Evolutionary conservation across 2,329 filamentous ascomycete species (phyloP).

Genomic region (Xylariaceae sp.): DNA sequence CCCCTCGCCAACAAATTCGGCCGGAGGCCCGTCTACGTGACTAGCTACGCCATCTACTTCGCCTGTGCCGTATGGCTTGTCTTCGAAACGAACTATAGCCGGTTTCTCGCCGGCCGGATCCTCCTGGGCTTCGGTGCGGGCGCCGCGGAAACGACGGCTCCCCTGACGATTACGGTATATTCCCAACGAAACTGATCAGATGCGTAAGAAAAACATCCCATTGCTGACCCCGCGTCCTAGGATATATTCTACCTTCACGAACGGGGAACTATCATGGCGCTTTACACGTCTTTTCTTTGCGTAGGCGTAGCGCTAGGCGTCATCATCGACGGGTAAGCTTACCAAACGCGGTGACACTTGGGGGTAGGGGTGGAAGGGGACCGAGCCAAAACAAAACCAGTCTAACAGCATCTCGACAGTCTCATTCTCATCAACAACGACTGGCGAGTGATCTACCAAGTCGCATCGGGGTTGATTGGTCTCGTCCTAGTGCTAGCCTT

Average conservation of each 20-base stretch:
- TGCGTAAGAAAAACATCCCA: too few species aligned
- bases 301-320: conserved; percentile 47
- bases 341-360: background rate
- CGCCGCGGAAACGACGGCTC: conserved; percentile 52
- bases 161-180: conserved; percentile 29
- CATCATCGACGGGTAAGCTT: conserved; percentile 44
- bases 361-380: too few species aligned
- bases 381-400: too few species aligned
- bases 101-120: conserved; percentile 50
- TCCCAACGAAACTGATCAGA: background rate
- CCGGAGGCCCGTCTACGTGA: conserved; percentile 45
- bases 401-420: conserved; percentile 28
- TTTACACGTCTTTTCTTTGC: conserved; percentile 46
- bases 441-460: conserved; percentile 57
- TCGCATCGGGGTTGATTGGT: conserved; percentile 54
- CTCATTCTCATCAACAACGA: conserved; percentile 51
- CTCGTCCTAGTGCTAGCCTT: conserved; percentile 49
- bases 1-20: conserved; percentile 50
- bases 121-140: conserved; percentile 57
- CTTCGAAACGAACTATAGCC: conserved; percentile 44
- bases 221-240: conserved; percentile 25
- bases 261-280: conserved; percentile 53
- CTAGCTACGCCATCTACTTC: conserved; percentile 48
- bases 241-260: conserved; percentile 62
- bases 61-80: conserved; percentile 46